A percentile compares a stretch with the other conserved stretches of the same genome.
These are phyloP conservation scores for Seiridium unicorne DNA, from an alignment of 2,329 filamentous ascomycete species.

Conservation along the genomic window DNA sequence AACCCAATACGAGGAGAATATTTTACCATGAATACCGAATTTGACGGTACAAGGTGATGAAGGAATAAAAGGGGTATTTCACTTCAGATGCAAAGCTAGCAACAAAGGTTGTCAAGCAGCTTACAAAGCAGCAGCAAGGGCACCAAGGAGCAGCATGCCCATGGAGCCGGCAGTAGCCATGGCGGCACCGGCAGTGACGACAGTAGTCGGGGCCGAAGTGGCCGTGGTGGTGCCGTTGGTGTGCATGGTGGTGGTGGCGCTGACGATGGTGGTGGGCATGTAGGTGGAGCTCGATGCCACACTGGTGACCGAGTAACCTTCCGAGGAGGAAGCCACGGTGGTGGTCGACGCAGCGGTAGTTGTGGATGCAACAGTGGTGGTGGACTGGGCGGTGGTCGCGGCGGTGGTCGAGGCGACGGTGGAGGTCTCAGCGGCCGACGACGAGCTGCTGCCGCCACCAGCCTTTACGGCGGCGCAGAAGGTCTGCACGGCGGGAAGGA, in stretches of 20 bases:
- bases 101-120: not conserved
- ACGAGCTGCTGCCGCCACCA: conserved; percentile 7
- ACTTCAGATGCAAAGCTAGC: not conserved
- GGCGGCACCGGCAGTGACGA: conserved; percentile 6
- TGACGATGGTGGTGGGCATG: conserved; percentile 9
- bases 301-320: not conserved
- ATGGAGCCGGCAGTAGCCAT: conserved; percentile 2
- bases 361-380: conserved; percentile 2
- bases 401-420: not conserved
- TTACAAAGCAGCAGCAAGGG: conserved; percentile 5
- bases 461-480: conserved; percentile 19
- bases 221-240: conserved; percentile 1
- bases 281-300: not conserved
- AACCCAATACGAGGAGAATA: no score
- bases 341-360: not conserved
- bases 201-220: not conserved
- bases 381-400: not conserved
- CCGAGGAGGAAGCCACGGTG: not conserved
- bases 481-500: conserved; percentile 19
- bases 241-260: conserved; percentile 12
- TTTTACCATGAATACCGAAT: no score
- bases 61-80: no score
- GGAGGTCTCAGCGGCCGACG: not conserved
- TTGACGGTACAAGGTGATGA: no score
- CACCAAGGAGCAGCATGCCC: conserved; percentile 6